A percentile compares a stretch with the other conserved stretches of the same genome.
Evolutionary conservation across 2,329 filamentous ascomycete species (phyloP).

Genomic region (Beauveria varroae): DNA sequence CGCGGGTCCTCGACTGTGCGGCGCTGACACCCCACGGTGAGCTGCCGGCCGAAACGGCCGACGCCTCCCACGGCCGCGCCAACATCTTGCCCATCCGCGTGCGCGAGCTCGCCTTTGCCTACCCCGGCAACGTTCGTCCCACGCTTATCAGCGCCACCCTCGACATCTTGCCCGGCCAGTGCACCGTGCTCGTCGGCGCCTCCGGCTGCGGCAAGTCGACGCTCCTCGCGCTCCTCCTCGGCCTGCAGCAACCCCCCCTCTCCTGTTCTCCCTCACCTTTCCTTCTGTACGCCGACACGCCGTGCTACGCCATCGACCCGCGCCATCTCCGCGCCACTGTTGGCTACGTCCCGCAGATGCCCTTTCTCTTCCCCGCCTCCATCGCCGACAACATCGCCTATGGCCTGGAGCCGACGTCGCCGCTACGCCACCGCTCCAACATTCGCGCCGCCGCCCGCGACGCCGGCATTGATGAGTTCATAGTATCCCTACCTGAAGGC

Average conservation of each 20-base stretch:
- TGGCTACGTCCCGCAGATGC: conserved; percentile 61
- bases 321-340: conserved; percentile 52
- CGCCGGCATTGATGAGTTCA: conserved; percentile 69
- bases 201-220: conserved; percentile 94
- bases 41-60: conserved; percentile 37
- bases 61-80: conserved; percentile 14
- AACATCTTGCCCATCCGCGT: conserved; percentile 39
- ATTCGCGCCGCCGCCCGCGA: conserved; percentile 45
- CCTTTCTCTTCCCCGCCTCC: conserved; percentile 69
- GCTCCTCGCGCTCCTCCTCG: conserved; percentile 64
- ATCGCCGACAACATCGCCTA: conserved; percentile 79
- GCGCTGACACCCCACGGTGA: conserved; percentile 18
- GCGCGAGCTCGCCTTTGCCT: conserved; percentile 58
- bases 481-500: conserved; percentile 55
- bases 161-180: conserved; percentile 52
- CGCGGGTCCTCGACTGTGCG: conserved; percentile 63
- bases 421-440: conserved; percentile 36
- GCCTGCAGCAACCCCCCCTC: conserved; percentile 47
- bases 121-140: conserved; percentile 43
- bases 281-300: conserved; percentile 50
- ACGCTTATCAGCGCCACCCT: conserved; percentile 62
- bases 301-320: conserved; percentile 54
- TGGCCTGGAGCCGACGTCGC: conserved; percentile 53
- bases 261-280: conserved; percentile 25
- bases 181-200: conserved; percentile 70